Evolutionary conservation across 169 alveolate species (phyloP).

Genomic region (Gregarina niphandrodes): DNA sequence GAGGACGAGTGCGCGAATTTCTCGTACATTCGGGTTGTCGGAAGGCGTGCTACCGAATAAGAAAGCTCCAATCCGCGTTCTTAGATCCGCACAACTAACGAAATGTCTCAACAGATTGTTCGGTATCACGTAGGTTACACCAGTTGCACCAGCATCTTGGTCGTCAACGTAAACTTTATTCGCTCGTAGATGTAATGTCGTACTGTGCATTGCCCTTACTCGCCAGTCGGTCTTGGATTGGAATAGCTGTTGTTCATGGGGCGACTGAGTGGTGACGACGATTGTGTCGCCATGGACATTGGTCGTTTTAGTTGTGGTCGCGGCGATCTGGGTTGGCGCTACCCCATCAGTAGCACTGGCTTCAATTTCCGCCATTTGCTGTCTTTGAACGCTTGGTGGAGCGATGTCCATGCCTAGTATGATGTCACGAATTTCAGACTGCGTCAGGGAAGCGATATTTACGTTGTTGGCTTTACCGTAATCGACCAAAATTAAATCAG

Average conservation of each 20-base stretch:
- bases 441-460: constrained; percentile 88
- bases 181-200: constrained; percentile 79
- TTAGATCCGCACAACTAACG: constrained; percentile 83
- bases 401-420: constrained; percentile 98
- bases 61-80: constrained; percentile 89
- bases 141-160: constrained; percentile 46
- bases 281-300: constrained; percentile 89
- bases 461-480: constrained; percentile 95
- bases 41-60: constrained; percentile 76
- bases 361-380: constrained; percentile 76
- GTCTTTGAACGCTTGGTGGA: constrained; percentile 82
- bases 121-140: constrained; percentile 73
- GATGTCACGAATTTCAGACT: constrained; percentile 96
- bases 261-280: constrained; percentile 80
- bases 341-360: constrained; percentile 17
- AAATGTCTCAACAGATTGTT: constrained; percentile 82
- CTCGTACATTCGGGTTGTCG: constrained; percentile 53
- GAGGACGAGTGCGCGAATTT: constrained; percentile 70
- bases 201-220: constrained; percentile 86
- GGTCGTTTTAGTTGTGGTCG: constrained; percentile 74
- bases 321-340: constrained; percentile 40
- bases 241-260: constrained; percentile 89
- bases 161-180: constrained; percentile 79
- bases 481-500: constrained; percentile 88
- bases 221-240: constrained; percentile 97